Base-by-base conservation (phyloP, 495 filamentous ascomycete genomes). In the Aeminium ludgeri region DNA sequence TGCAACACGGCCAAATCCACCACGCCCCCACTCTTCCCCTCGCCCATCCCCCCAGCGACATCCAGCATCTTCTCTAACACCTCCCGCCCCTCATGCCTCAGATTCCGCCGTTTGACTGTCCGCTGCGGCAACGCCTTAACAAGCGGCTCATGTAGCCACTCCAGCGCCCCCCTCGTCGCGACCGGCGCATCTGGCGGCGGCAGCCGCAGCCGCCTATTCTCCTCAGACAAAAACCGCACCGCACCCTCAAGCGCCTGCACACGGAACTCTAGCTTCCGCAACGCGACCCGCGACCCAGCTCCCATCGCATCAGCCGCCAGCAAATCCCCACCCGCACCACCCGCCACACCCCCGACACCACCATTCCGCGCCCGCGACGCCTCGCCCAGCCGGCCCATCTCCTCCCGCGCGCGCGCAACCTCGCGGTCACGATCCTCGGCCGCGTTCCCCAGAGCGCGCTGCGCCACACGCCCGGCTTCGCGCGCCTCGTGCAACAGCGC, bases 141-240 rank as follows among this genome's bases (percentile, higher is more conserved):
- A 29, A 86, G 64, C 6, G 82, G 80, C 41, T 76, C 69, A 15
- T 77, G 67, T 5, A 87, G 69, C 63, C 73, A 70, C 11, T 39
- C 48, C 61, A 66, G 63, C 73, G 77, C 46, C 75, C 72, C 35
- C 72, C 58, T 12, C 0, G 31, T 18, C 3, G 41, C 20, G 11
- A 34, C 34, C 17, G 41, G 51, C 2, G 63, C 64, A 25, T 70
- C 65, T 11, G 77, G 69, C 50, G 82, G 73, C 17, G 68, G 66
- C 17, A 76, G 54, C 20, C 74, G 70, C 2, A 74, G 65, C 20
- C 78, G 71, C n/a, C 71, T 63, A 53, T 75, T 84, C 40, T 89
- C 83, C 41, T 83, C 77, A 18, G 82, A 72, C 17, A 92, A 62
- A 60, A 76, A 87, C 34, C 78, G 73, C 12, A 95, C 74, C 0